These are phyloP conservation scores for Fusarium concolor DNA, from an alignment of 2,329 filamentous ascomycete species.

Conservation along the genomic window DNA sequence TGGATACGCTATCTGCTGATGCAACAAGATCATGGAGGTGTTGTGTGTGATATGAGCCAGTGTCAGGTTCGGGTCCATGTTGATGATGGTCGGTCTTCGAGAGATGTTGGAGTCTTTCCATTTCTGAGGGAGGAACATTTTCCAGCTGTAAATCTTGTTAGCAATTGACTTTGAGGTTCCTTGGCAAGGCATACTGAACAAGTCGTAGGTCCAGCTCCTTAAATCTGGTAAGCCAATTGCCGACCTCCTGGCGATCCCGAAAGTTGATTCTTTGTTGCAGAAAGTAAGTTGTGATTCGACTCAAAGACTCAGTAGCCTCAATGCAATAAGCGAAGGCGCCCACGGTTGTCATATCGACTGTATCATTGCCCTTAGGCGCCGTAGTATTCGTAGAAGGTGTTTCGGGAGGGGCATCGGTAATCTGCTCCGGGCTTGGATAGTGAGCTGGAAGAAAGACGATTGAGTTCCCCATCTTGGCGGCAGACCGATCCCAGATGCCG, in stretches of 20 bases:
- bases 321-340: constrained; percentile 61
- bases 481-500: constrained; percentile 58
- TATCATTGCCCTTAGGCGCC: neutral
- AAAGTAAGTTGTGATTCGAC: constrained; percentile 58
- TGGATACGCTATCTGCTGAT: constrained; percentile 62
- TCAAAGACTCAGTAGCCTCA: constrained; percentile 60
- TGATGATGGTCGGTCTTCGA: constrained; percentile 44
- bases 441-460: constrained; percentile 54
- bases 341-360: constrained; percentile 52
- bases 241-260: constrained; percentile 53
- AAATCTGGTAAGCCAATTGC: constrained; percentile 58
- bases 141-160: constrained; percentile 47
- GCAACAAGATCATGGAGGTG: constrained; percentile 61
- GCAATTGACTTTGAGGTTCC: fast-evolving
- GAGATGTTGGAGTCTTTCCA: constrained; percentile 54
- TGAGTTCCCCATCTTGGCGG: constrained; percentile 53
- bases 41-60: constrained; percentile 63
- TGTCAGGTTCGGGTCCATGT: constrained; percentile 62
- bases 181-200: constrained; percentile 49
- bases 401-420: constrained; percentile 19
- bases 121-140: constrained; percentile 42
- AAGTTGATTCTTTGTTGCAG: constrained; percentile 57
- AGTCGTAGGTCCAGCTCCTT: constrained; percentile 61
- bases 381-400: neutral
- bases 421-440: constrained; percentile 44